Percentiles rank a stretch among this genome's conserved stretches.
Evolutionary conservation across 176 grass and related monocot species (phyloP).

Genomic region (Themeda triandra): DNA sequence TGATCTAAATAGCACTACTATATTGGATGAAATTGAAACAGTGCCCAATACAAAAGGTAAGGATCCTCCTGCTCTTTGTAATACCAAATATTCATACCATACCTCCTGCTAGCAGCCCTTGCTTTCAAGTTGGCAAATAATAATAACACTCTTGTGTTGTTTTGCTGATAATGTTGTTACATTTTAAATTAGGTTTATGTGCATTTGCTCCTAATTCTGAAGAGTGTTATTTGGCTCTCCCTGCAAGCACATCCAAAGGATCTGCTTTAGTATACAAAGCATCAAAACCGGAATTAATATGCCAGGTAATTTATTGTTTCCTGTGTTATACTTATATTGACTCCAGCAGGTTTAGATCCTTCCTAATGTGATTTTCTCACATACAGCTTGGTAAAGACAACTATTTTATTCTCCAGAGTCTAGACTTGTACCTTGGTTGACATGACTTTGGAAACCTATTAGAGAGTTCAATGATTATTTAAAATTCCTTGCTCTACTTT

Average conservation of each 20-base stretch:
- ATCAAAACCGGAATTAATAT: slow-evolving; percentile 87
- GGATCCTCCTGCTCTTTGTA: not conserved
- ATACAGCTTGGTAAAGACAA: not conserved
- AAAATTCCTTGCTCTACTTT: not conserved
- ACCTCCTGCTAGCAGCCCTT: not conserved
- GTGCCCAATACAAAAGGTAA: slow-evolving; percentile 85
- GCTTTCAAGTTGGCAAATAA: not conserved
- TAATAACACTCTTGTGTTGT: not conserved
- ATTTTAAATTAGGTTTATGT: slow-evolving; percentile 65
- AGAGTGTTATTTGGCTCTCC: slow-evolving; percentile 77
- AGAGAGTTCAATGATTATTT: slow-evolving; percentile 3
- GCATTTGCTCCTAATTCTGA: slow-evolving; percentile 91
- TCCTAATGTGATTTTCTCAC: not conserved
- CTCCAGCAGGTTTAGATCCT: not conserved
- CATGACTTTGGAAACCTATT: not conserved
- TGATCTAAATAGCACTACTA: slow-evolving; percentile 70
- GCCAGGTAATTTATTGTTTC: slow-evolving; percentile 60
- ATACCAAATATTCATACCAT: not conserved
- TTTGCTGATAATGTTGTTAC: slow-evolving; percentile 16
- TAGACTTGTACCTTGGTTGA: not conserved
- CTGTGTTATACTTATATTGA: not conserved
- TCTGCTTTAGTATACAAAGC: slow-evolving; percentile 88
- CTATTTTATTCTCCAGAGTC: not conserved
- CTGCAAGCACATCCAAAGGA: slow-evolving; percentile 86
- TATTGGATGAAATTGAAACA: slow-evolving; percentile 92